Base-by-base conservation (phyloP, 805 yeast genomes). In the Starmerella sirachaensis region DNA sequence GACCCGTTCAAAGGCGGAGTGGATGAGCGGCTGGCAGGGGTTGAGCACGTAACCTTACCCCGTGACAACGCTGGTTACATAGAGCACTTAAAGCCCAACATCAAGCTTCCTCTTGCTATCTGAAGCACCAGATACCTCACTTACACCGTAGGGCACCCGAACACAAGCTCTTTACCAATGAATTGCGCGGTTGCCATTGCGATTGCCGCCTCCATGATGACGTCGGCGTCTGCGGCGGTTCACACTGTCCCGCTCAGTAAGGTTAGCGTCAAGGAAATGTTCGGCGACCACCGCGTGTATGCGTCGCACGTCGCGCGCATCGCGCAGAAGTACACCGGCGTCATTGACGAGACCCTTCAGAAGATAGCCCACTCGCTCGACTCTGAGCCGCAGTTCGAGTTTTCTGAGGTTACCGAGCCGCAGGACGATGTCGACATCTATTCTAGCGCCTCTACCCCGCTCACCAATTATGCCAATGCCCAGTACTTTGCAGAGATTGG, bases 401-500 rank as follows among this genome's bases (percentile, higher is more conserved):
- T 22, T 18, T 22, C 16, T 24, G 34, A 31, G 16, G 23, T 17
- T 19, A 18, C 17, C 18, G n/a, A n/a, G n/a, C n/a, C n/a, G n/a
- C n/a, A 29, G 9, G 20, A 20, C 29, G 35, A 24, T 25, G 32
- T 30, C 10, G 48, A 31, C n/a, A 39, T 35, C 10, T 45, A 38
- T 23, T 33, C 24, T 11, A 29, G 13, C 8, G 57, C 52, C 26
- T 52, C 53, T 14, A 73, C 83, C 33, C 96, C 97, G 11, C 71
- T 91, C 59, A 78, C 91, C 48, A 86, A 91, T 67, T 91, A 88
- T 62, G 63, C 83, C 64, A 91, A 91, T 59, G 97, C 97, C 29
- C 98, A 91, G 65, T 88, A 91, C 64, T 91, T 70, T 60, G 79
- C 98, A 30, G 96, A 88, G 56, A 81, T 91, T 52, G 67, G 75